Conservation (phyloP, 768 basidiomycete species). For the Lactifluus echinatus region DNA sequence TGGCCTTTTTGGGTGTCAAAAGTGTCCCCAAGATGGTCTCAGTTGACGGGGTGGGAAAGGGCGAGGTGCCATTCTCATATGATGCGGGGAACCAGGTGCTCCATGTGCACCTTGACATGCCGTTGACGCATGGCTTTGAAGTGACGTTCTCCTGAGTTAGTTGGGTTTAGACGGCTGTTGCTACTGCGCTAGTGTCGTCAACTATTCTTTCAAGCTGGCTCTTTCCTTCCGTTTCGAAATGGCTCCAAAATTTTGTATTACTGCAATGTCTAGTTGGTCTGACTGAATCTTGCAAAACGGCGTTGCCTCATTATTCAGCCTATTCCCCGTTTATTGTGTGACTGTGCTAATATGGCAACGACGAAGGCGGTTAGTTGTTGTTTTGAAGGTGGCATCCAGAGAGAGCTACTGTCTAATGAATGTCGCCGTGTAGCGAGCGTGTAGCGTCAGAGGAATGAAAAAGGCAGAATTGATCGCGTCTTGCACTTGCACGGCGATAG, state of each 20-base stretch:
- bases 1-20: constrained; percentile 28
- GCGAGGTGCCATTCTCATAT: constrained; percentile 25
- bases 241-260: neutral
- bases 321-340: too few relatives aligned
- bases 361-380: too few relatives aligned
- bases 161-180: neutral
- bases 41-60: constrained; percentile 22
- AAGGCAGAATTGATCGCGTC: neutral
- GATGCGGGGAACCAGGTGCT: constrained; percentile 36
- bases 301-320: too few relatives aligned
- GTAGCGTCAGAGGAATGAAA: too few relatives aligned
- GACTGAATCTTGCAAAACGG: too few relatives aligned
- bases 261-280: too few relatives aligned
- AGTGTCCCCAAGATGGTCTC: constrained; percentile 21
- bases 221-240: neutral
- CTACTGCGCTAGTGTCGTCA: neutral
- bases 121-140: constrained; percentile 30
- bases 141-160: neutral
- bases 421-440: too few relatives aligned
- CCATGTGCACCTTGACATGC: constrained; percentile 33
- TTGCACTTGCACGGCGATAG: neutral
- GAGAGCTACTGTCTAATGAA: too few relatives aligned
- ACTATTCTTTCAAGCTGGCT: neutral
- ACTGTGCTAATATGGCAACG: too few relatives aligned
- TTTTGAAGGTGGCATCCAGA: too few relatives aligned